Base-by-base conservation (phyloP, 768 basidiomycete genomes). In the Podaxis rugospora region DNA sequence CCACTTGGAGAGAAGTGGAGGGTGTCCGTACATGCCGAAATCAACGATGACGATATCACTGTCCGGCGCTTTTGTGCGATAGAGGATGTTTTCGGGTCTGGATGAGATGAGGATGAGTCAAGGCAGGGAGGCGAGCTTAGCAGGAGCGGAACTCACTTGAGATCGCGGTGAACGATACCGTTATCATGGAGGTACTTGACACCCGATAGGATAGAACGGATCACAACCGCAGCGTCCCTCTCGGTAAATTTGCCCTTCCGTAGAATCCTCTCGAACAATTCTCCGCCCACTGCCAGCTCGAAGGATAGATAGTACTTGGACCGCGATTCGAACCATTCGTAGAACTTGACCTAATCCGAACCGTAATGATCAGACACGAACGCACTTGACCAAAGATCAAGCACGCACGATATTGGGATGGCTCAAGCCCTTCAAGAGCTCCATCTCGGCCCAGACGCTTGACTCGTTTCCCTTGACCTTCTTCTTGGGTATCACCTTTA, bases 41-140 rank as follows among this genome's bases (percentile, higher is more conserved):
- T 98, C 97, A 5, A 87, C 95, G 46, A 98, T 94, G 59, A 99
- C 95, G 53, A 98, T 82, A 64, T 90, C 90, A n/a, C 91, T 92
- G 16, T 89, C 79, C 9, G 79, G 70, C 2, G 85, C 89, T 65
- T 79, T 86, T 4, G 90, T 92, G 42, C 92, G 86, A 70, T 93
- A 98, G 3, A 99, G 80, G 62, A 99, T 95, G 70, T 98, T 98
- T 74, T 99, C 97, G 0, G 97, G 97, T 71, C 90, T 93, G 63
- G 5, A 37, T 53, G 42, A 44, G 42, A 18, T 44, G 2, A 14
- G 11, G 44, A 25, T 13, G 16, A 16, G 42, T 54, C 23, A 62
- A 59, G 25, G 54, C 37, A 61, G 62, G 50, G 40, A 54, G 6
- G 53, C 39, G 23, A n/a, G 49, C n/a, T 10, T 53, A 50, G 27